phyloP scores from a whole-genome alignment of 2,329 filamentous ascomycete genomes.

The Arthrobotrys pseudoclavata region DNA sequence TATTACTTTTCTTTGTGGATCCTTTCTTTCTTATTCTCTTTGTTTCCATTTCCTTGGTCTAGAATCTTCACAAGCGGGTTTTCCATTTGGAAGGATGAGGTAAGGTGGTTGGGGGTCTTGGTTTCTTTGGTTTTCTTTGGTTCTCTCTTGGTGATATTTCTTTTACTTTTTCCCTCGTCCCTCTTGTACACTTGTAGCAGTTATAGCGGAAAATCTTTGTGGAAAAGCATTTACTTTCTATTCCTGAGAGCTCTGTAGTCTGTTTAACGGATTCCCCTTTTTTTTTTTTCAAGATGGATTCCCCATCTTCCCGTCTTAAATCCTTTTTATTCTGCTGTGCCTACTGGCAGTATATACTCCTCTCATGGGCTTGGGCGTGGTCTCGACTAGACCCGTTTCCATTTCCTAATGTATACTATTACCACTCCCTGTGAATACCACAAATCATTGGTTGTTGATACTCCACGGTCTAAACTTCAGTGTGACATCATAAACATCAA shows the following conservation, averaged over 20 bases:
- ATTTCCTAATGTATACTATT: constrained; percentile 12
- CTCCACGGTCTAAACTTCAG: background rate
- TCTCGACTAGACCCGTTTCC: background rate
- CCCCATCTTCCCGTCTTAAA: background rate
- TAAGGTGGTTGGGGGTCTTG: background rate
- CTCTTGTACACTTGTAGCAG: constrained; percentile 19
- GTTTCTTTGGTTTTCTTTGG: constrained; percentile 11
- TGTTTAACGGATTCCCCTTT: constrained; percentile 5
- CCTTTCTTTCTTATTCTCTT: constrained; percentile 23
- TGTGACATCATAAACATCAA: background rate
- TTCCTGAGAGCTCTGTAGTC: background rate
- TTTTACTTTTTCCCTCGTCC: constrained; percentile 17
- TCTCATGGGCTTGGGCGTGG: background rate
- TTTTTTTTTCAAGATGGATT: background rate
- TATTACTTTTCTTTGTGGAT: constrained; percentile 19
- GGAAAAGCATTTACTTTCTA: constrained; percentile 18
- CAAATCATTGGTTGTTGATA: background rate
- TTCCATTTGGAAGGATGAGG: constrained; percentile 10
- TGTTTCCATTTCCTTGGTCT: constrained; percentile 30
- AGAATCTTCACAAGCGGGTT: constrained; percentile 9
- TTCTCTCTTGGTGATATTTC: constrained; percentile 34
- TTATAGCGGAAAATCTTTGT: constrained; percentile 23
- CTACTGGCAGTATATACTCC: constrained; percentile 3
- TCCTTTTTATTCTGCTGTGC: background rate
- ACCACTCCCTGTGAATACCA: background rate